phyloP scores from a whole-genome alignment of 2,329 filamentous ascomycete species.

The Ceratocystis huliohia region DNA sequence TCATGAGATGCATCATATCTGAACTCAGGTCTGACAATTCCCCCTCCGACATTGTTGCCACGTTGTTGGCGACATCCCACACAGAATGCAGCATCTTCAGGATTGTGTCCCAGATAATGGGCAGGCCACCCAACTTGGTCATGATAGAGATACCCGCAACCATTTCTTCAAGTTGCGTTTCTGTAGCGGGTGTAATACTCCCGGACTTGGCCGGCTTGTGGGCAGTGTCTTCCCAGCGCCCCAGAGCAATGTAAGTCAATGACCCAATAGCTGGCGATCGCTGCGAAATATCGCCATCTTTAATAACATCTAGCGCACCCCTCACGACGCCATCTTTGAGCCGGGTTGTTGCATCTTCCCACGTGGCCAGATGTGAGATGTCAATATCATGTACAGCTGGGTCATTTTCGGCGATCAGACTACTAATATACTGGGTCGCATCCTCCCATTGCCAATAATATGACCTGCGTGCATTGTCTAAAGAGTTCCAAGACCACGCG shows the following conservation, averaged over 20 bases:
- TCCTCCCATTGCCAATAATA: slow-evolving; percentile 67
- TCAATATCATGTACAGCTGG: slow-evolving; percentile 10
- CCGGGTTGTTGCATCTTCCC: slow-evolving; percentile 51
- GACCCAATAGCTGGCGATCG: slow-evolving; percentile 43
- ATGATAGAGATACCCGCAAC: slow-evolving; percentile 41
- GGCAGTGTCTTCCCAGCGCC: slow-evolving; percentile 58
- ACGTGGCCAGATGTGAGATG: slow-evolving; percentile 34
- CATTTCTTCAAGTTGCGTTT: slow-evolving; percentile 47
- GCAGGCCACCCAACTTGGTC: slow-evolving; percentile 32
- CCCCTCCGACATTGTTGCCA: slow-evolving; percentile 14
- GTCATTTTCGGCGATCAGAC: slow-evolving; percentile 28
- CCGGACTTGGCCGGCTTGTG: slow-evolving; percentile 34
- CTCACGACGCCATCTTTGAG: slow-evolving; percentile 35
- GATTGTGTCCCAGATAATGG: slow-evolving; percentile 35
- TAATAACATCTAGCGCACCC: slow-evolving; percentile 36
- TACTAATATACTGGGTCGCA: slow-evolving; percentile 26
- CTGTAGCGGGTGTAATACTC: slow-evolving; percentile 39
- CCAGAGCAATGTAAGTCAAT: slow-evolving; percentile 50
- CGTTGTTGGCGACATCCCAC: slow-evolving; percentile 32
- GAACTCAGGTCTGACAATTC: slow-evolving; percentile 40
- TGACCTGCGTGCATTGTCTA: slow-evolving; percentile 60
- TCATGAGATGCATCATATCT: slow-evolving; percentile 50
- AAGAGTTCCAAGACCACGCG: slow-evolving; percentile 68
- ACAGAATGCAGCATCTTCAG: slow-evolving; percentile 39
- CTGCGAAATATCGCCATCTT: slow-evolving; percentile 37